phyloP scores from a whole-genome alignment of 2,329 filamentous ascomycete genomes.

The Bipolaris zeicola region DNA sequence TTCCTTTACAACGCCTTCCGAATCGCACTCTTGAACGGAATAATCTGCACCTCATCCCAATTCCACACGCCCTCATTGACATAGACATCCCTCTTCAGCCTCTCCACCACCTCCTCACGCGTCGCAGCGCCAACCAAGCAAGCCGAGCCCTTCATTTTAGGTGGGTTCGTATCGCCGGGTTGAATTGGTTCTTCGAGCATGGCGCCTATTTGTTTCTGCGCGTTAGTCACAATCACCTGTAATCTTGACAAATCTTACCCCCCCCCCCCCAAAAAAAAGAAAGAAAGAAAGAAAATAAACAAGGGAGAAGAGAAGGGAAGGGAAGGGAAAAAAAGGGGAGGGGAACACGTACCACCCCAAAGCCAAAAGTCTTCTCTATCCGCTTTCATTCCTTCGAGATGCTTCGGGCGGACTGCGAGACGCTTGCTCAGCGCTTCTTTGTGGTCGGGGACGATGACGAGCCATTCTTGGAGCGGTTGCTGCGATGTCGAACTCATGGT shows the following conservation, averaged over 20 bases:
- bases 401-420: slow-evolving; percentile 49
- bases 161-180: slow-evolving; percentile 62
- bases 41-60: slow-evolving; percentile 55
- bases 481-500: slow-evolving; percentile 30
- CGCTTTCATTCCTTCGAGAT: slow-evolving; percentile 38
- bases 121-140: slow-evolving; percentile 70
- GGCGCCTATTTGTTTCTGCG: slow-evolving; percentile 25
- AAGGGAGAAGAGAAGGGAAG: no score
- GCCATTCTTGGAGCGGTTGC: slow-evolving; percentile 52
- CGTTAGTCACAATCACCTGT: background rate
- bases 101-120: slow-evolving; percentile 70
- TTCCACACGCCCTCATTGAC: slow-evolving; percentile 78
- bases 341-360: slow-evolving; percentile 46
- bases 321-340: background rate
- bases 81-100: slow-evolving; percentile 76
- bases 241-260: background rate
- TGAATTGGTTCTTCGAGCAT: slow-evolving; percentile 53
- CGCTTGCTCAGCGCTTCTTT: slow-evolving; percentile 50
- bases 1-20: slow-evolving; percentile 46
- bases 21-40: slow-evolving; percentile 56
- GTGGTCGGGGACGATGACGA: slow-evolving; percentile 57
- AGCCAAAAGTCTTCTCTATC: slow-evolving; percentile 43
- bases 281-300: no score
- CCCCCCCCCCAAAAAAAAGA: no score
- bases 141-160: slow-evolving; percentile 76